Conservation (phyloP, 2,329 filamentous ascomycete species). For the Thermochaetoides dissita region DNA sequence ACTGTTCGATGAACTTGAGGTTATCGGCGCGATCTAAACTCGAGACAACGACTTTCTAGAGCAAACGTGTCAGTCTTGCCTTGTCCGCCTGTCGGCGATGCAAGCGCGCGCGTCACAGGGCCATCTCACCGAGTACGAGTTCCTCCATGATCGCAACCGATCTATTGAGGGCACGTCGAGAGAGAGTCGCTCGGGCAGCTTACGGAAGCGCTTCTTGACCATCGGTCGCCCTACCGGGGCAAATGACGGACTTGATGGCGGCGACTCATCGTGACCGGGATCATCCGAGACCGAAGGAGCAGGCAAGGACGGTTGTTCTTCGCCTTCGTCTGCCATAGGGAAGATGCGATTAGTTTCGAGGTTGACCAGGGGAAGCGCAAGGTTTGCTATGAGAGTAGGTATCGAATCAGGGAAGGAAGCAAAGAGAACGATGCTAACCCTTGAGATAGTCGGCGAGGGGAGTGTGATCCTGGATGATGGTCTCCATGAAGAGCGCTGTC, state of each 20-base stretch:
- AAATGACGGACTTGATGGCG: slow-evolving; percentile 37
- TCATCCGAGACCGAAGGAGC: slow-evolving; percentile 19
- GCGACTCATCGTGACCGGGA: slow-evolving; percentile 25
- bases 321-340: slow-evolving; percentile 32
- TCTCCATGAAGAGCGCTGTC: slow-evolving; percentile 51
- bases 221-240: slow-evolving; percentile 42
- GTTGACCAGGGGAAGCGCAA: slow-evolving; percentile 10
- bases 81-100: too few relatives aligned
- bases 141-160: slow-evolving; percentile 31
- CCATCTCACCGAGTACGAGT: slow-evolving; percentile 36
- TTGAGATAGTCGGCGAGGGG: slow-evolving; percentile 81
- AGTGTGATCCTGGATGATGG: slow-evolving; percentile 72
- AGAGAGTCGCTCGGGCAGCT: slow-evolving; percentile 29
- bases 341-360: not conserved
- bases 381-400: not conserved
- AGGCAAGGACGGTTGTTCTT: slow-evolving; percentile 34
- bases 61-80: slow-evolving; percentile 8
- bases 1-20: slow-evolving; percentile 75
- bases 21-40: slow-evolving; percentile 66
- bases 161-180: slow-evolving; percentile 25
- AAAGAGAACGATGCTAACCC: slow-evolving; percentile 39
- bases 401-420: slow-evolving; percentile 6
- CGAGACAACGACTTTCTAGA: slow-evolving; percentile 54
- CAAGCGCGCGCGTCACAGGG: not conserved
- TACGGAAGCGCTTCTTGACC: slow-evolving; percentile 40